Base-by-base conservation (phyloP, 192 early-diverging fungal species). In the Backusella circina region DNA sequence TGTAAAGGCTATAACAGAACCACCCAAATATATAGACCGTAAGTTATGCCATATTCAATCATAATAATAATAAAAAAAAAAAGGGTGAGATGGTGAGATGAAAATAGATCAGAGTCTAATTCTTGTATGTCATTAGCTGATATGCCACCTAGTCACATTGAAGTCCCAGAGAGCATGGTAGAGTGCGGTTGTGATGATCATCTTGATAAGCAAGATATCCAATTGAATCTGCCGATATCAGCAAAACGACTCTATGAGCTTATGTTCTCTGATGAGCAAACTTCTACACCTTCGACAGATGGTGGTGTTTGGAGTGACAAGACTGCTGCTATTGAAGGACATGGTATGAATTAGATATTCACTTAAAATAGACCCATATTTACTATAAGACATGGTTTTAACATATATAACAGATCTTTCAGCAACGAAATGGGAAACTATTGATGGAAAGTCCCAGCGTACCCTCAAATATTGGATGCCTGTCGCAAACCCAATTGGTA, bases 401-500 rank as follows among this genome's bases (percentile, higher is more conserved):
- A 35, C 26, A 28, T 26, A 3, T 61, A 61, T 61, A 28, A 47
- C 44, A 74, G 77, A 78, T 31, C 32, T 73, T 9, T 39, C 71
- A 0, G 51, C 69, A 23, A 21, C 65, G n/a, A 23, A 65, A 35
- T 81, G 79, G 79, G 47, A 74, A 32, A 69, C 38, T 12, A 37
- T 26, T 28, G 81, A 76, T 39, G 64, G 44, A 57, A 67, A 76
- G 13, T 39, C 41, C 15, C 65, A 78, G 31, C 84, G 91, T 44
- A 83, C 83, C 0, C 76, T 91, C 5, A 90, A 88, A 32, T 93
- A 85, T 67, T 81, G 84, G 32, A 91, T 93, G 87, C 89, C 90
- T 1, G 85, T 94, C 61, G 90, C 89, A 51, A 92, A 94, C 67
- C 89, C 93, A 10, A 89, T 93, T 84, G 84, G 88, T 89, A 78